Conservation (phyloP, 495 filamentous ascomycete genomes). For the Penicillium canescens region DNA sequence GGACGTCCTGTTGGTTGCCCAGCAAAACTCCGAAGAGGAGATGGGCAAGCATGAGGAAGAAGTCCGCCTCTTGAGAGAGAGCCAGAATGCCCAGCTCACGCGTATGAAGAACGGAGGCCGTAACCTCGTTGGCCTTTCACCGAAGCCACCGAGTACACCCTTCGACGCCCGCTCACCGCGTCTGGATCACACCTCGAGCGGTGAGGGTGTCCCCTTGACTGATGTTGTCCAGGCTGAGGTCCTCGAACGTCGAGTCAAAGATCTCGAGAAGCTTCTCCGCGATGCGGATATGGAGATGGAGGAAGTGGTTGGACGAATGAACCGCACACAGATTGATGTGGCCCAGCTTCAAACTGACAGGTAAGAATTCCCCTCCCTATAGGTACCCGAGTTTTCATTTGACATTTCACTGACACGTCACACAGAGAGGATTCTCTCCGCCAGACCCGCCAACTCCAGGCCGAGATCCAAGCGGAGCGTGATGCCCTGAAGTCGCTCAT, state of each 20-base stretch:
- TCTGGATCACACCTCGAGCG: conserved; percentile 58
- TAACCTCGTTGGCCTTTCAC: conserved; percentile 42
- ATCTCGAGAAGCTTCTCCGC: conserved; percentile 78
- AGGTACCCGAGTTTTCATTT: conserved; percentile 1
- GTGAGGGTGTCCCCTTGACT: conserved; percentile 54
- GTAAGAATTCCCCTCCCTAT: conserved; percentile 40
- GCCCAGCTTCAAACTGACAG: conserved; percentile 87
- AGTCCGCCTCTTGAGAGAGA: conserved; percentile 69
- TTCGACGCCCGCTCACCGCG: conserved; percentile 58
- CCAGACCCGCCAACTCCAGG: conserved; percentile 75
- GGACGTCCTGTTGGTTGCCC: conserved; percentile 78
- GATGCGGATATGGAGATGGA: conserved; percentile 93
- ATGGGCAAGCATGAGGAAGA: conserved; percentile 86
- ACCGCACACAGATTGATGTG: conserved; percentile 90
- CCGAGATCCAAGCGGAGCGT: conserved; percentile 59
- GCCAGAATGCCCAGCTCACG: conserved; percentile 73
- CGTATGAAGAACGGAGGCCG: conserved; percentile 63
- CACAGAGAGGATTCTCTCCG: conserved; percentile 79
- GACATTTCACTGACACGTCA: conserved; percentile 28
- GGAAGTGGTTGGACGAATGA: conserved; percentile 90
- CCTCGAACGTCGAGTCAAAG: conserved; percentile 71
- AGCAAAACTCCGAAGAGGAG: conserved; percentile 82
- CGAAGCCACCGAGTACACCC: conserved; percentile 60
- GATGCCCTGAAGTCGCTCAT: conserved; percentile 51
- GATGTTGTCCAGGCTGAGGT: conserved; percentile 68